Evolutionary conservation across 73 alveolate genomes (phyloP), one percentile per base, ranked within the genome.

Genomic region (Paramecium octaurelia): DNA sequence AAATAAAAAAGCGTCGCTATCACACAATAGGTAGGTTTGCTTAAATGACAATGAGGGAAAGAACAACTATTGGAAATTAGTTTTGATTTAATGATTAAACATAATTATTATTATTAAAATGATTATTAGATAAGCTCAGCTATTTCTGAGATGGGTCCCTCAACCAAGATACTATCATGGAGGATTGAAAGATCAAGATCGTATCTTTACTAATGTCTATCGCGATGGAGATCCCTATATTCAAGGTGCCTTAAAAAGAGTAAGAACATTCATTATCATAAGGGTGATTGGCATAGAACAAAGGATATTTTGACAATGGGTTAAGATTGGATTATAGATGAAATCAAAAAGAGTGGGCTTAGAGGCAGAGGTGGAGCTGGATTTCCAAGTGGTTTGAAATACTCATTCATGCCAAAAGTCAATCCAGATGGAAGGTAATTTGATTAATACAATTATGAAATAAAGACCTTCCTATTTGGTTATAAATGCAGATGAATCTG

Each of bases 341-440:
- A 96, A 90, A 96, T 96, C 69, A 96, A 96, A 86, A 95, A 95
- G 50, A 93, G 97, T 40, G 99, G 99, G 8, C 96, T 96, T 27
- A 86, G 99, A 88, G 99, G 99, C 5, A 92, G 99, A 92, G 99
- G 99, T n/a, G 99, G 99, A 36, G 99, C 99, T 7, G 99, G 99
- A 42, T 96, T 96, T 94, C 98, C 98, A 48, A 95, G 98, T 20
- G 99, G 99, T 29, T 92, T 96, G 54, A 96, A 96, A 69, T 96
- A 96, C 95, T 94, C 97, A 29, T 96, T 96, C 93, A 96, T 96
- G 99, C 99, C 99, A 20, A 96, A 96, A 85, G 94, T 89, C 48
- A 96, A 94, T 68, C 95, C 97, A 29, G 99, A 96, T 92, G 99
- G 99, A 93, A 94, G 96, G 96, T 93, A 92, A n/a, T 0, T 54